phyloP scores from a whole-genome alignment of 495 filamentous ascomycete species.

The Recurvomyces mirabilis region DNA sequence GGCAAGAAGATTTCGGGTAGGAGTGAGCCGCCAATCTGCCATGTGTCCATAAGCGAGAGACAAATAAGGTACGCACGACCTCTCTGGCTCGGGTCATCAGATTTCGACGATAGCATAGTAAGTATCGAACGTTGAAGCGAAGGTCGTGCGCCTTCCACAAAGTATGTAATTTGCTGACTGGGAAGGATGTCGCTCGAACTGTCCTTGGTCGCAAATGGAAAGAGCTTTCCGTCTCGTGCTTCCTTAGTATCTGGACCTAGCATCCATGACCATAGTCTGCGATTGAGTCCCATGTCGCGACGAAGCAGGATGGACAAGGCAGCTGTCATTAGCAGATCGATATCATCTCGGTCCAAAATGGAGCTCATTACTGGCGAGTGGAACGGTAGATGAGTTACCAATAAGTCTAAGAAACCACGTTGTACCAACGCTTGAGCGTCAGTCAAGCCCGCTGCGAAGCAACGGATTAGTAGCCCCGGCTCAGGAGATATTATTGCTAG shows the following conservation, averaged over 20 bases:
- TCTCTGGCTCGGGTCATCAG: constrained; percentile 50
- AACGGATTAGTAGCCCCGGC: constrained; percentile 78
- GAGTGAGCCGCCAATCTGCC: constrained; percentile 87
- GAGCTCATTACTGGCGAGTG: constrained; percentile 71
- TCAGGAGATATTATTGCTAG: constrained; percentile 76
- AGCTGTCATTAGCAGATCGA: constrained; percentile 69
- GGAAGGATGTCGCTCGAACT: not conserved
- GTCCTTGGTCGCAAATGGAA: too few species aligned
- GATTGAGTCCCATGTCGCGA: constrained; percentile 91
- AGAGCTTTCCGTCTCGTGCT: too few species aligned
- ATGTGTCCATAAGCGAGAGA: constrained; percentile 90
- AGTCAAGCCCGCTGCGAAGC: constrained; percentile 77
- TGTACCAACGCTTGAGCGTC: constrained; percentile 89
- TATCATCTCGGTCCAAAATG: constrained; percentile 55
- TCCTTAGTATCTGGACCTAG: constrained; percentile 64
- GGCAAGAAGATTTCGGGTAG: constrained; percentile 81
- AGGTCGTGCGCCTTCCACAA: constrained; percentile 63
- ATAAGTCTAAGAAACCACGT: constrained; percentile 81
- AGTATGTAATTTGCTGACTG: constrained; percentile 42
- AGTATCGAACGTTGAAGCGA: constrained; percentile 65
- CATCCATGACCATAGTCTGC: constrained; percentile 93
- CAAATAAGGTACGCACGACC: constrained; percentile 87
- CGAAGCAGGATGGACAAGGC: constrained; percentile 75
- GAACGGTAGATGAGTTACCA: constrained; percentile 86
- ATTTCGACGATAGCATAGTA: constrained; percentile 54